A percentile compares a stretch with the other conserved stretches of the same genome.
phyloP scores from a whole-genome alignment of 2,329 filamentous ascomycete species.

The Calonectria ilicicola region DNA sequence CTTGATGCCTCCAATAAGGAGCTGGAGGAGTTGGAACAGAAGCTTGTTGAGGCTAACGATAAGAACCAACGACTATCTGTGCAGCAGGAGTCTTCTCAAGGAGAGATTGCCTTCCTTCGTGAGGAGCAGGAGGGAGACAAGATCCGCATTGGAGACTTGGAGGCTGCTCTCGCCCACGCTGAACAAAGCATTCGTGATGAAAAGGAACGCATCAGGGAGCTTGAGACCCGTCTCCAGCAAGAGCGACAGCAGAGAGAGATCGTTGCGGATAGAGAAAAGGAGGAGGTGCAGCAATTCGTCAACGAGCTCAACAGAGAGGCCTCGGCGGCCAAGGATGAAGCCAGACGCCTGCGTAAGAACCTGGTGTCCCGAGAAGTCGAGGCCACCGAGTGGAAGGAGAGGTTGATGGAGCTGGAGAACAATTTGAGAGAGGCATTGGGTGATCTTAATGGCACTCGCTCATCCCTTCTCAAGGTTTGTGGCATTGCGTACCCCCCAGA shows the following conservation, averaged over 20 bases:
- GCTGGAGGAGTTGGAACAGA: constrained; percentile 85
- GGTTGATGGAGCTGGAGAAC: constrained; percentile 89
- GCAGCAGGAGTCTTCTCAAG: constrained; percentile 91
- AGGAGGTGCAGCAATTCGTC: constrained; percentile 92
- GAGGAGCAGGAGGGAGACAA: constrained; percentile 98
- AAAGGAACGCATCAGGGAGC: constrained; percentile 78
- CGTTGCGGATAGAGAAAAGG: constrained; percentile 88
- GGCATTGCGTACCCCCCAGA: background rate
- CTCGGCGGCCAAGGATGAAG: constrained; percentile 86
- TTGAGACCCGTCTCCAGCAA: constrained; percentile 80
- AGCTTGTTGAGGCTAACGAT: constrained; percentile 84
- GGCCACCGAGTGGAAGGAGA: constrained; percentile 90
- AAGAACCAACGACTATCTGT: constrained; percentile 91
- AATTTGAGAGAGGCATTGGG: constrained; percentile 89
- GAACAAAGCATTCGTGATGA: constrained; percentile 87
- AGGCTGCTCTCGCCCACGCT: constrained; percentile 83
- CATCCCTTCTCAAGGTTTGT: constrained; percentile 82
- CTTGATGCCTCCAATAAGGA: constrained; percentile 87
- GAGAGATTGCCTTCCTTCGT: constrained; percentile 92
- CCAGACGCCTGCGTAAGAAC: constrained; percentile 83
- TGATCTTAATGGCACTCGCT: constrained; percentile 87
- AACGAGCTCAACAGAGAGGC: constrained; percentile 92
- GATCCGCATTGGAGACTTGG: constrained; percentile 95
- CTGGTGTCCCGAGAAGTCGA: constrained; percentile 88
- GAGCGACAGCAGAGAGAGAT: constrained; percentile 90